Evolutionary conservation across 768 basidiomycete species (phyloP).

Genomic region (Neoboletus magnificus): DNA sequence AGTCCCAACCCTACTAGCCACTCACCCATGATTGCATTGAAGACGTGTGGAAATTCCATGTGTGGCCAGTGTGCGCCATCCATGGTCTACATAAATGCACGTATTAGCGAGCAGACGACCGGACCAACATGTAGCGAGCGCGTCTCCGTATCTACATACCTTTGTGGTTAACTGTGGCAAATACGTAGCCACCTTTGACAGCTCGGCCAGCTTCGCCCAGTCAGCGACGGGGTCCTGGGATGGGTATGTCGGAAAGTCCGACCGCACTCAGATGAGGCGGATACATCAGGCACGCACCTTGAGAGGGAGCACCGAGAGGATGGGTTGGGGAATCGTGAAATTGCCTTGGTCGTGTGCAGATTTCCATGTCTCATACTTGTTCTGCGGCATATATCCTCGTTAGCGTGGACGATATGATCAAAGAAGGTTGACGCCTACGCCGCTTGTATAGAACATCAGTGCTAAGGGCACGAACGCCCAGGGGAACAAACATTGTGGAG

Average conservation of each 20-base stretch:
- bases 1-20: conserved; percentile 43
- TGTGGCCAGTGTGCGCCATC: conserved; percentile 66
- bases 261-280: neutral
- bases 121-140: neutral
- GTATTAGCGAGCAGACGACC: conserved; percentile 38
- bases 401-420: neutral
- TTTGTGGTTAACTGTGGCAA: conserved; percentile 35
- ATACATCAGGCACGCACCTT: conserved; percentile 24
- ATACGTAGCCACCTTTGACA: conserved; percentile 28
- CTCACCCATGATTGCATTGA: conserved; percentile 48
- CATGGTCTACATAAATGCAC: conserved; percentile 38
- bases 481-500: neutral
- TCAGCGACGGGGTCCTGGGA: conserved; percentile 44
- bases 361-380: conserved; percentile 37
- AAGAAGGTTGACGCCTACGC: conserved; percentile 32
- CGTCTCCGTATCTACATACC: conserved; percentile 25
- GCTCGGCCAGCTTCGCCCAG: conserved; percentile 34
- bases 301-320: conserved; percentile 40
- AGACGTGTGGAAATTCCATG: conserved; percentile 51
- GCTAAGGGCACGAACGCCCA: conserved; percentile 35
- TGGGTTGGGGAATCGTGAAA: conserved; percentile 40
- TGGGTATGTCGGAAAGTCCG: neutral
- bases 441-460: conserved; percentile 60
- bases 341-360: conserved; percentile 41
- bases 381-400: conserved; percentile 28